Conservation (phyloP, 768 basidiomycete genomes). For the Mycena galopus region DNA sequence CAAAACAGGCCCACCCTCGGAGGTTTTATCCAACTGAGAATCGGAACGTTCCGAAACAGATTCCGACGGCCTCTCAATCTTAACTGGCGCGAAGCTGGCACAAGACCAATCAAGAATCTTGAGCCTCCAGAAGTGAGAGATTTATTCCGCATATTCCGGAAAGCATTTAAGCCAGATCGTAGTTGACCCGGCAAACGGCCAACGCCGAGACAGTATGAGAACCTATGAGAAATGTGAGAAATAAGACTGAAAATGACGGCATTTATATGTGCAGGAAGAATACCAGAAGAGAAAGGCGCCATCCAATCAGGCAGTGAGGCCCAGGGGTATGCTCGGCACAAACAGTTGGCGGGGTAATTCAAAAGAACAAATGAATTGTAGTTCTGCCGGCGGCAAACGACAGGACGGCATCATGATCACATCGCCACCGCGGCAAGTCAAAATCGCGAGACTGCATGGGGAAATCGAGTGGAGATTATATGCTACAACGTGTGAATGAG, state of each 20-base stretch:
- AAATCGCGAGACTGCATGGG: background rate
- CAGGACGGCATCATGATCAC: background rate
- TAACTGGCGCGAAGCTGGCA: background rate
- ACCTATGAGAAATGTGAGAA: background rate
- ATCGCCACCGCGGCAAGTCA: background rate
- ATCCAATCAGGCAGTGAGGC: background rate
- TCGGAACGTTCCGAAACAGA: background rate
- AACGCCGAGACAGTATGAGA: background rate
- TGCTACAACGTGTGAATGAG: conserved; percentile 32
- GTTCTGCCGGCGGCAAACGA: background rate
- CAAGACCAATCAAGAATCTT: background rate
- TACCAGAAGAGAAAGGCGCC: background rate
- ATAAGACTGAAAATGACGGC: background rate
- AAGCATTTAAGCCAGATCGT: background rate
- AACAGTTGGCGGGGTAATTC: background rate
- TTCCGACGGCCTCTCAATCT: background rate
- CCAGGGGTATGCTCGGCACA: background rate
- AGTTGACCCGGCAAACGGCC: background rate
- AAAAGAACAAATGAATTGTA: background rate
- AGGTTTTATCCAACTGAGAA: background rate
- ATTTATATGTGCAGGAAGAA: background rate
- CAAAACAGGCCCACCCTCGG: background rate
- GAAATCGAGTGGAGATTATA: conserved; percentile 25
- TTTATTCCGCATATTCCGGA: background rate
- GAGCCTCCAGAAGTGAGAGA: background rate